These are phyloP conservation scores for Penicillium brasilianum DNA, from an alignment of 2,329 filamentous ascomycete species.

Conservation along the genomic window DNA sequence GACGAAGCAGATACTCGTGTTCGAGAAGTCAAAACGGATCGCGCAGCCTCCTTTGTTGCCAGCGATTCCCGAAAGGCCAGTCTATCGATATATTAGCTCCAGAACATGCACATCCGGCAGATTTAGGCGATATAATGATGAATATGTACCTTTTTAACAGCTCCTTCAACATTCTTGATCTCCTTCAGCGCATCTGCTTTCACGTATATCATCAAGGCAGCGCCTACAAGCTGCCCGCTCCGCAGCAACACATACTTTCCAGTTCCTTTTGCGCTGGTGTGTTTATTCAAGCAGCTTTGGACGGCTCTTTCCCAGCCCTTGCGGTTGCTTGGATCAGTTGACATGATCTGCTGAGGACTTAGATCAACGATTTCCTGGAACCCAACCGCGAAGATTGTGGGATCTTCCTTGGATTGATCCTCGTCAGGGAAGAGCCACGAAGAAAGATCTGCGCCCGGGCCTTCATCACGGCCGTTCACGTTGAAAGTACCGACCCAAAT, in stretches of 20 bases:
- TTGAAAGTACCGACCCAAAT: conserved; percentile 94
- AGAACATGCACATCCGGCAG: not conserved
- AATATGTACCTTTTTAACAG: conserved; percentile 75
- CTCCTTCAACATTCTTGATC: conserved; percentile 97
- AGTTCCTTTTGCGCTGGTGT: conserved; percentile 66
- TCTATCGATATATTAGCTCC: conserved; percentile 51
- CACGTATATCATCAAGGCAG: conserved; percentile 89
- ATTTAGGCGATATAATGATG: not conserved
- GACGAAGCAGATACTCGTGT: conserved; percentile 90
- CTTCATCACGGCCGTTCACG: conserved; percentile 83
- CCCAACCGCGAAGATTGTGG: conserved; percentile 85
- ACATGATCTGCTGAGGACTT: conserved; percentile 98
- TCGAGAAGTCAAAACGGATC: conserved; percentile 92
- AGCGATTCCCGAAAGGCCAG: conserved; percentile 92
- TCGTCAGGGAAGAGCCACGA: conserved; percentile 77
- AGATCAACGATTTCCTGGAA: conserved; percentile 99
- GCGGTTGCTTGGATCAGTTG: conserved; percentile 86
- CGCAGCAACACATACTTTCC: conserved; percentile 87
- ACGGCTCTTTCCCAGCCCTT: conserved; percentile 87
- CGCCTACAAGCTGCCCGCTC: conserved; percentile 92
- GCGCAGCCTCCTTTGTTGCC: conserved; percentile 98
- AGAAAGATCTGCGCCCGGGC: conserved; percentile 78
- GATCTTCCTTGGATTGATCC: conserved; percentile 63
- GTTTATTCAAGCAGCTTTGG: conserved; percentile 73
- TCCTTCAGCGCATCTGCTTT: conserved; percentile 74